Evolutionary conservation across 495 filamentous ascomycete genomes (phyloP).

Genomic region (Paragyromitra xinjiangensis): DNA sequence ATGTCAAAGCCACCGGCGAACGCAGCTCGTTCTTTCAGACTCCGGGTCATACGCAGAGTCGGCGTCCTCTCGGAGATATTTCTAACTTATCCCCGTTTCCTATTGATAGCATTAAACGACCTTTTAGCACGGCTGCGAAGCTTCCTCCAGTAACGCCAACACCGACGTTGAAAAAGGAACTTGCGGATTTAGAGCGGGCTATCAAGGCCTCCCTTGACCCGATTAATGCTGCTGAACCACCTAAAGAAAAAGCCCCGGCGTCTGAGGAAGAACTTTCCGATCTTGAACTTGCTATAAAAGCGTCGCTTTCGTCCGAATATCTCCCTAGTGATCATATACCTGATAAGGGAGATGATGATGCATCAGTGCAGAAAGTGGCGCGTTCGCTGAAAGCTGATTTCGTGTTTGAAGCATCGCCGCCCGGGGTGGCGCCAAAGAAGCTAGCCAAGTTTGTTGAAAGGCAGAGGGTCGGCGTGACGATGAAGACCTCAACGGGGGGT

Average conservation of each 20-base stretch:
- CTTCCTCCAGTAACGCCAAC: background rate
- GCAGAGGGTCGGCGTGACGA: conserved; percentile 18
- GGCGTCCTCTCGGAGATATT: conserved; percentile 32
- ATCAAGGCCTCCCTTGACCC: conserved; percentile 17
- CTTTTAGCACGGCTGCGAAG: background rate
- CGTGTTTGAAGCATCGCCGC: conserved; percentile 14
- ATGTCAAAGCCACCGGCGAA: conserved; percentile 46
- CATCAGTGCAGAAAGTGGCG: conserved; percentile 28
- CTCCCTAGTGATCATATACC: background rate
- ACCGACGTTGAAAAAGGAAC: background rate
- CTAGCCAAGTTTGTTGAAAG: conserved; percentile 36
- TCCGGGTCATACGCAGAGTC: conserved; percentile 28
- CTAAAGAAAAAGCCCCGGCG: background rate
- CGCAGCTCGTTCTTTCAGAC: conserved; percentile 50
- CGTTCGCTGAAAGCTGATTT: conserved; percentile 41
- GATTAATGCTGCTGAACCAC: background rate
- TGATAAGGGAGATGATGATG: background rate
- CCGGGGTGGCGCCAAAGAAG: conserved; percentile 27
- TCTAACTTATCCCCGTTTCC: conserved; percentile 11
- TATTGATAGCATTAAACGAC: background rate
- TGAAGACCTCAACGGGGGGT: background rate
- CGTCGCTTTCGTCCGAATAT: conserved; percentile 30
- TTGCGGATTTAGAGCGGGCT: conserved; percentile 35
- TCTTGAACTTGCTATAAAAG: conserved; percentile 22
- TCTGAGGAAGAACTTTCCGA: background rate